These are phyloP conservation scores for Plasmodium inui DNA, from an alignment of 169 alveolate genomes.

Conservation along the genomic window DNA sequence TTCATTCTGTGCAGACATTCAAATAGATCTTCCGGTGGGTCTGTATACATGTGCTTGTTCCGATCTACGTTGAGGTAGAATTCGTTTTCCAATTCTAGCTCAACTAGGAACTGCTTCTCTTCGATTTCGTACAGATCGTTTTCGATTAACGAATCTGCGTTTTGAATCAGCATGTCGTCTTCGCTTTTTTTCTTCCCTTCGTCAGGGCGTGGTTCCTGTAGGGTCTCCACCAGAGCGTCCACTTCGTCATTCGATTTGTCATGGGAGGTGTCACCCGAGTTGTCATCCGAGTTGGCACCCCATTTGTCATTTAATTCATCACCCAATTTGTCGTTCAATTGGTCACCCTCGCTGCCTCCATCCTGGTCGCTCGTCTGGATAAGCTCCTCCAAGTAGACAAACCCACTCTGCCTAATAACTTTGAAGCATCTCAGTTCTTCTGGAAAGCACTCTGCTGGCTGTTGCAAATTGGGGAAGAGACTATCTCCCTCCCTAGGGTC, in stretches of 20 bases:
- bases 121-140: conserved; percentile 26
- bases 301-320: not conserved
- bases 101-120: conserved; percentile 27
- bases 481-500: not conserved
- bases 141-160: conserved; percentile 27
- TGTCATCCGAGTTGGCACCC: not conserved
- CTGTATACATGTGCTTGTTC: conserved; percentile 36
- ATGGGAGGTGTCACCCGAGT: not conserved
- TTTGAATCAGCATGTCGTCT: conserved; percentile 9
- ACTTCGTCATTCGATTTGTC: not conserved
- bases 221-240: not conserved
- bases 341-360: not conserved
- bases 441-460: conserved; percentile 18
- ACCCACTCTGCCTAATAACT: conserved; percentile 9
- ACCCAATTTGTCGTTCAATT: not conserved
- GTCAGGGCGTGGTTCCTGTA: not conserved
- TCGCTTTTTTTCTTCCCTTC: not conserved
- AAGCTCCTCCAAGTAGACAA: conserved; percentile 13
- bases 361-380: not conserved
- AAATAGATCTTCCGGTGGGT: conserved; percentile 58
- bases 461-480: conserved; percentile 21
- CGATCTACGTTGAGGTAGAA: conserved; percentile 28
- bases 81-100: conserved; percentile 37
- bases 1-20: conserved; percentile 59
- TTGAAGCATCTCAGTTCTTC: conserved; percentile 13